Evolutionary conservation across 2,329 filamentous ascomycete species (phyloP), one percentile per base, ranked within the genome.

Genomic region (Curvularia lunata): DNA sequence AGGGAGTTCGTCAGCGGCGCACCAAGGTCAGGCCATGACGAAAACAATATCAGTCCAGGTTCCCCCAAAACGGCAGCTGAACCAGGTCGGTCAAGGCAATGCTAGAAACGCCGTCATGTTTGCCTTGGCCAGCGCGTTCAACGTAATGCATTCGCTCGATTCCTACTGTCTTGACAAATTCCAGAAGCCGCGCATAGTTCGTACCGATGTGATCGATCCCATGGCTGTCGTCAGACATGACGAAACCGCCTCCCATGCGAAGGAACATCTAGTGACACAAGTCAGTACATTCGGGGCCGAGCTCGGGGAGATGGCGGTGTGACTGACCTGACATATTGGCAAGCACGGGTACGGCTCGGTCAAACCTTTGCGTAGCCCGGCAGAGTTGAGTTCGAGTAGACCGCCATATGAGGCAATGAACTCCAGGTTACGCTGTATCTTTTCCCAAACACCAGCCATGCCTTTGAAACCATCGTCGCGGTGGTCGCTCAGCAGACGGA

Each of bases 151-250:
- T 79, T 56, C 86, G 81, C 30, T 78, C 71, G 25, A 94, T 86
- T 4, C 87, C 88, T 12, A 91, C 78, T 58, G 80, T 83, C 62
- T 86, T 83, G 54, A 96, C 79, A 74, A 91, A 97, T 1, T 85
- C 82, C 56, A 96, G 78, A 5, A 90, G 86, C 40, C 85, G 85
- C 45, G 75, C 72, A 79, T 95, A 98, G 73, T 96, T 94, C 49
- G 91, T 88, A n/a, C 88, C 92, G 5, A 99, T 84, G 73, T 99
- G 94, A 2, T 85, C 89, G 57, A 92, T 85, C 38, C 91, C 91
- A 79, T 99, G 95, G 75, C 92, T 97, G 78, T 99, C 95, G 75
- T 99, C 95, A 6, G 91, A 97, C 67, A 99, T 84, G 52, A 92
- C 96, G 77, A 98, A 96, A 59, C 85, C 86, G 23, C 95, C 93